Percentiles rank a stretch among this genome's conserved stretches.
phyloP scores from a whole-genome alignment of 805 yeast genomes.

The Torulaspora maleeae region DNA sequence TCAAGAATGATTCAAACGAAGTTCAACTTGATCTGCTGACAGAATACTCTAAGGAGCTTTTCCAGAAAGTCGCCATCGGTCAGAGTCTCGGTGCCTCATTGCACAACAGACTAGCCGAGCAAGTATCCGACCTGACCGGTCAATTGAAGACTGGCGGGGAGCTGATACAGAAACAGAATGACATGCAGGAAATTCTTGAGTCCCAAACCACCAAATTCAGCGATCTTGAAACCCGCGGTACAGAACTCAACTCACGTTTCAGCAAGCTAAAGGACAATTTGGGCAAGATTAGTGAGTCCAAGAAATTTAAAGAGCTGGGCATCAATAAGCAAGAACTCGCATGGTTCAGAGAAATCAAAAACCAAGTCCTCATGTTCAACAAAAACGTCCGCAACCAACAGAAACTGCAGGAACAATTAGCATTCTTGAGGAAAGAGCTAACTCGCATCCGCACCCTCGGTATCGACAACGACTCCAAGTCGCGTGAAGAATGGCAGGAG shows the following conservation, averaged over 20 bases:
- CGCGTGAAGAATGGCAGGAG: constrained; percentile 32
- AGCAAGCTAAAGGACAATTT: constrained; percentile 30
- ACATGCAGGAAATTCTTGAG: constrained; percentile 14
- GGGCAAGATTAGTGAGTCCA: constrained; percentile 17
- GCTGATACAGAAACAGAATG: constrained; percentile 17
- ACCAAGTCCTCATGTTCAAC: constrained; percentile 33
- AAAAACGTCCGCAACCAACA: constrained; percentile 29
- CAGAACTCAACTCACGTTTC: constrained; percentile 25
- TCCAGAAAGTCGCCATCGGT: constrained; percentile 22
- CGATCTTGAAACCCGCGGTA: constrained; percentile 33
- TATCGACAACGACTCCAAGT: constrained; percentile 6
- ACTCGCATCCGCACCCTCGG: constrained; percentile 10
- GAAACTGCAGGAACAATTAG: constrained; percentile 29
- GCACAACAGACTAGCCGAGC: constrained; percentile 37
- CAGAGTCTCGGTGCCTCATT: constrained; percentile 36
- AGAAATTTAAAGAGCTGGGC: constrained; percentile 26
- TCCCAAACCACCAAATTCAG: constrained; percentile 18
- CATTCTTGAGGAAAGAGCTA: constrained; percentile 29
- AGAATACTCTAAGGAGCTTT: constrained; percentile 21
- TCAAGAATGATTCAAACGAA: constrained; percentile 26
- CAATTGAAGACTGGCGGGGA: constrained; percentile 37
- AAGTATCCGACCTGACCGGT: constrained; percentile 40
- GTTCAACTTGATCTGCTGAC: constrained; percentile 27
- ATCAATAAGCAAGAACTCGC: constrained; percentile 40
- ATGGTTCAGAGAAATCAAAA: constrained; percentile 45